A percentile compares a stretch with the other conserved stretches of the same genome.
These are phyloP conservation scores for Aspergillus sp. DNA, from an alignment of 2,329 filamentous ascomycete genomes.

Conservation along the genomic window DNA sequence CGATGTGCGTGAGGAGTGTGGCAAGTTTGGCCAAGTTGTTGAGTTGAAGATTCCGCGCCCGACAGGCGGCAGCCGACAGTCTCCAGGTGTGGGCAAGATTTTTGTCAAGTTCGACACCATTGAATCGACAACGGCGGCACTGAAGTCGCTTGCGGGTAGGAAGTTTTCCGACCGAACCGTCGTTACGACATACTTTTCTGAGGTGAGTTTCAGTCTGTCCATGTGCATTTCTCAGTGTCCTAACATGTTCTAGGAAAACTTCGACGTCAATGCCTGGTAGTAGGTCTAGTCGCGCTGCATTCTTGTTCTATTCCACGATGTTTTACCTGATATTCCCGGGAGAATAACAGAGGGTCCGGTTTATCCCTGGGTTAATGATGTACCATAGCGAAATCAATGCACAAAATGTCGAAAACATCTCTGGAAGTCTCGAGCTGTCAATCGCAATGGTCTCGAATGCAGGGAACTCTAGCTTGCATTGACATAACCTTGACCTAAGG, in stretches of 20 bases:
- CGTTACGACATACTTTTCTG: slow-evolving; percentile 92
- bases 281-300: neutral
- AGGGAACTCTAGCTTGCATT: too few species aligned
- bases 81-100: slow-evolving; percentile 92
- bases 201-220: slow-evolving; percentile 55
- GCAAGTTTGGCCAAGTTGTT: slow-evolving; percentile 80
- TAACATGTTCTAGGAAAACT: slow-evolving; percentile 69
- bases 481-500: too few species aligned
- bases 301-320: slow-evolving; percentile 7
- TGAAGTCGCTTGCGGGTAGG: slow-evolving; percentile 85
- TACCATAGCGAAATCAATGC: slow-evolving; percentile 18
- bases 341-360: neutral
- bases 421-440: too few species aligned
- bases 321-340: slow-evolving; percentile 5
- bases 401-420: neutral
- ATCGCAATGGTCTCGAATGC: too few species aligned
- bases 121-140: slow-evolving; percentile 77
- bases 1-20: slow-evolving; percentile 88
- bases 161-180: slow-evolving; percentile 97
- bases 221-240: slow-evolving; percentile 21
- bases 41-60: slow-evolving; percentile 94
- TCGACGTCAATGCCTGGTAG: slow-evolving; percentile 88
- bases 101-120: slow-evolving; percentile 86
- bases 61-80: slow-evolving; percentile 76
- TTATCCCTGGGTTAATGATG: slow-evolving; percentile 18